Base-by-base conservation (phyloP, 1,139 yeast species). In the Magnusiomyces suaveolens region DNA sequence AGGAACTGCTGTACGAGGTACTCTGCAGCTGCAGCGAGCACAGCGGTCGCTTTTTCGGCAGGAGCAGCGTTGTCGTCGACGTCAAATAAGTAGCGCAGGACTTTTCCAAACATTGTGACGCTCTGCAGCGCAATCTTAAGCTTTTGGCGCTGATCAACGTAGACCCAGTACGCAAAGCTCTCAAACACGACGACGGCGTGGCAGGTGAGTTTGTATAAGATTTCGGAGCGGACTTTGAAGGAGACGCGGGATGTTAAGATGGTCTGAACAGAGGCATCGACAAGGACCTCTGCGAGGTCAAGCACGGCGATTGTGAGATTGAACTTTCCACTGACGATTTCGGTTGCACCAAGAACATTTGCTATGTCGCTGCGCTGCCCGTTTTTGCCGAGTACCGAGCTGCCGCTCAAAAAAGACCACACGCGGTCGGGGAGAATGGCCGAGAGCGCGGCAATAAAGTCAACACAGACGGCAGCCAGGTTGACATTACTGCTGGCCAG, bases 381-480 rank as follows among this genome's bases (percentile, higher is more conserved):
- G 57, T 80, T 78, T 52, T 77, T 76, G 18, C 84, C 82, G 2
- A 87, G 71, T 29, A 88, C 70, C 23, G 81, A 78, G 1, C 95
- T 84, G 54, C 82, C 80, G 20, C 82, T 77, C 20, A 89, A 69
- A 63, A 82, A 86, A 0, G 89, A 79, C 96, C 96, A 89, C 1
- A 89, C 84, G 58, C 89, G 73, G 59, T 78, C 77, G 0, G 95
- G 80, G 49, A 76, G 77, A 6, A 79, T 70, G 43, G 73, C 72
- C 43, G 75, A 71, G 53, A 81, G 72, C 1, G 76, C 71, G 2
- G 76, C 69, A 43, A 87, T 70, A 50, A 87, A 77, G 16, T 76
- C 70, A 24, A 82, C 66, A 12, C 83, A 73, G 0, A 76, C 67
- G 23, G 75, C 72, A 29, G 84, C 71, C 1, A 82, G 66, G 0